A percentile compares a stretch with the other conserved stretches of the same genome.
Evolutionary conservation across 1,139 yeast species (phyloP).

Genomic region (Diutina catenulata): DNA sequence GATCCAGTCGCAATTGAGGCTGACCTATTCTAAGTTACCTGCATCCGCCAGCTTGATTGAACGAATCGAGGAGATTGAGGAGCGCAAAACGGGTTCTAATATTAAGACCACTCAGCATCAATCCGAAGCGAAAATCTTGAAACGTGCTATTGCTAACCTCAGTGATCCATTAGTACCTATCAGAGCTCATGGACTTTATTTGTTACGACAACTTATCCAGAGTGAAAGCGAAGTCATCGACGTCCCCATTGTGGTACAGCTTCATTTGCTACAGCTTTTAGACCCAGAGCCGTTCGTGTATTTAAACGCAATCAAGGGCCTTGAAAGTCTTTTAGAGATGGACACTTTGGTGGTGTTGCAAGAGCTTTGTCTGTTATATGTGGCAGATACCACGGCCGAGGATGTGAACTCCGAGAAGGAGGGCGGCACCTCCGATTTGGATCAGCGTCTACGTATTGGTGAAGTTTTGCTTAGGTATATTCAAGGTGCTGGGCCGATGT

Average conservation of each 20-base stretch:
- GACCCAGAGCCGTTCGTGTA: constrained; percentile 84
- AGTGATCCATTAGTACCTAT: constrained; percentile 77
- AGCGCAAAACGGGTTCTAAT: constrained; percentile 14
- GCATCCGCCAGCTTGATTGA: constrained; percentile 15
- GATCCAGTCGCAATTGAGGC: constrained; percentile 17
- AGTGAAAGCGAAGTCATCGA: constrained; percentile 39
- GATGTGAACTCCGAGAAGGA: constrained; percentile 11
- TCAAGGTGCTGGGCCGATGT: constrained; percentile 34
- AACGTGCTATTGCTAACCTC: constrained; percentile 52
- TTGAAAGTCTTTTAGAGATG: constrained; percentile 44
- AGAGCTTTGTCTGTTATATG: constrained; percentile 31
- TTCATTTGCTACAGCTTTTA: constrained; percentile 54
- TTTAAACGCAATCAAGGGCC: constrained; percentile 70
- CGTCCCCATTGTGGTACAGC: constrained; percentile 40
- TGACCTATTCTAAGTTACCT: constrained; percentile 12
- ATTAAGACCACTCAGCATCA: constrained; percentile 12
- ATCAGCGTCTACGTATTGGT: constrained; percentile 64
- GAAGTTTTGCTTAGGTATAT: constrained; percentile 64
- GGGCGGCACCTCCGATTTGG: constrained; percentile 26
- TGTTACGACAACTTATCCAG: constrained; percentile 48
- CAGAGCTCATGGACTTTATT: constrained; percentile 72
- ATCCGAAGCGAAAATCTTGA: constrained; percentile 21
- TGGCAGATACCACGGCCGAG: constrained; percentile 7
- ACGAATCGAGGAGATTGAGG: constrained; percentile 19
- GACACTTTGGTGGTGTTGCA: constrained; percentile 29